A percentile compares a stretch with the other conserved stretches of the same genome.
phyloP scores from a whole-genome alignment of 1,284 basidiomycete species.

The Xerocomus amazonicus region DNA sequence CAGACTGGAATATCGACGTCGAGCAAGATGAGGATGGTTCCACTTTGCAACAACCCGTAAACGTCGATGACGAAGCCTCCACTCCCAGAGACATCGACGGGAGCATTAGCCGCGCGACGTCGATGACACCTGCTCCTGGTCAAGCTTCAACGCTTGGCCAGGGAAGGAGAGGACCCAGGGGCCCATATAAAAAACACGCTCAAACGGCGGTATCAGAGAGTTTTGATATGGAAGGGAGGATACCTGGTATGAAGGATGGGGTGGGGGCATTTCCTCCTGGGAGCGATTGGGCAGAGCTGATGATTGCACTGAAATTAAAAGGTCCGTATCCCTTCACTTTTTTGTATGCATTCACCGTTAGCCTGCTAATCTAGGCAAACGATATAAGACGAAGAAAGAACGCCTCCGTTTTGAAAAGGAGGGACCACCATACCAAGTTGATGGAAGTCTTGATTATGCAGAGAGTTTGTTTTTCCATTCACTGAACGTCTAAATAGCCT shows the following conservation, averaged over 20 bases:
- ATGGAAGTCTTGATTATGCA: slow-evolving; percentile 71
- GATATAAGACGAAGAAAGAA: slow-evolving; percentile 76
- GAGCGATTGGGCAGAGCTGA: slow-evolving; percentile 63
- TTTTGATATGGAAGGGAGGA: slow-evolving; percentile 61
- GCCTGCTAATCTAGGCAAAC: slow-evolving; percentile 48
- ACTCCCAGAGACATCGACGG: slow-evolving; percentile 25
- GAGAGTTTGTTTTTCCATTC: slow-evolving; percentile 46
- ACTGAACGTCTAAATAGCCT: not conserved
- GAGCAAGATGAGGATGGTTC: slow-evolving; percentile 59
- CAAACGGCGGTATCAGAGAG: slow-evolving; percentile 45
- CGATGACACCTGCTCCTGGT: slow-evolving; percentile 35
- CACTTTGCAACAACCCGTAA: slow-evolving; percentile 35
- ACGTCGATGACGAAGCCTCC: slow-evolving; percentile 27
- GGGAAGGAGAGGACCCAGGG: slow-evolving; percentile 40
- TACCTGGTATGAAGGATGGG: slow-evolving; percentile 73
- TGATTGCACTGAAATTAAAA: slow-evolving; percentile 69
- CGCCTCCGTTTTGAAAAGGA: slow-evolving; percentile 66
- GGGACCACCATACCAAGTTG: slow-evolving; percentile 60
- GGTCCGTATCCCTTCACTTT: slow-evolving; percentile 36
- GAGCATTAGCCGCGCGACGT: slow-evolving; percentile 23
- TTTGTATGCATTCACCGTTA: not conserved
- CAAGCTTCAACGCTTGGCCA: slow-evolving; percentile 28
- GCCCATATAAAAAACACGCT: slow-evolving; percentile 44
- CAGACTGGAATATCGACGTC: slow-evolving; percentile 79
- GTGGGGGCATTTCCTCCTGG: slow-evolving; percentile 65